Conservation (phyloP, 129 eudicot species). For the Tagetes patula region DNA sequence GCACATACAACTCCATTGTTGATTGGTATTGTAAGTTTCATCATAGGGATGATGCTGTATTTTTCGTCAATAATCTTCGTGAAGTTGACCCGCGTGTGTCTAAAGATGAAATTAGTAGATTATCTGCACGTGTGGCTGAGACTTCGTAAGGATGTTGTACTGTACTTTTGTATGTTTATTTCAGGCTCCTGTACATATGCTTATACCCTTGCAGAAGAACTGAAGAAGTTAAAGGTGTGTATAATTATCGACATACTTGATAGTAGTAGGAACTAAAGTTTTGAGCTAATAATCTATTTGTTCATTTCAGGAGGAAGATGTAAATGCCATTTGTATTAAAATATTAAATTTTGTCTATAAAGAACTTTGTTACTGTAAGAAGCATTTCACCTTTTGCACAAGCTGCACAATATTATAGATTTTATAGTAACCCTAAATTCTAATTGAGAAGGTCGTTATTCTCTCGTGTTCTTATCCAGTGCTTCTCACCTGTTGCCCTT, state of each 20-base stretch:
- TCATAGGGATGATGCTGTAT: constrained; percentile 64
- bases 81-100: constrained; percentile 66
- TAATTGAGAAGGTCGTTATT: too few species aligned
- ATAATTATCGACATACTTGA: constrained; percentile 9
- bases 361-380: constrained; percentile 20
- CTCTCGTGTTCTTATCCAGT: too few species aligned
- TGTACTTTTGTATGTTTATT: constrained; percentile 7
- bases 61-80: constrained; percentile 55
- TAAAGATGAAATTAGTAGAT: constrained; percentile 64
- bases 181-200: constrained; percentile 27
- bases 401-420: not conserved
- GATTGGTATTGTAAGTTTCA: constrained; percentile 78
- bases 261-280: constrained; percentile 20
- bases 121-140: constrained; percentile 37
- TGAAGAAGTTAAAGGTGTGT: constrained; percentile 30
- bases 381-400: constrained; percentile 2
- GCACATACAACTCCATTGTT: constrained; percentile 72
- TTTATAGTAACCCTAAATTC: not conserved
- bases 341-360: not conserved
- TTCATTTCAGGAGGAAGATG: constrained; percentile 37
- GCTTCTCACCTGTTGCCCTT: too few species aligned
- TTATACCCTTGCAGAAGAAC: constrained; percentile 21
- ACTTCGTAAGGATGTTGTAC: constrained; percentile 12
- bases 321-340: constrained; percentile 27
- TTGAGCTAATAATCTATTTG: constrained; percentile 17